phyloP scores from a whole-genome alignment of 139 green algal genomes.

The Chlorella sp. region DNA sequence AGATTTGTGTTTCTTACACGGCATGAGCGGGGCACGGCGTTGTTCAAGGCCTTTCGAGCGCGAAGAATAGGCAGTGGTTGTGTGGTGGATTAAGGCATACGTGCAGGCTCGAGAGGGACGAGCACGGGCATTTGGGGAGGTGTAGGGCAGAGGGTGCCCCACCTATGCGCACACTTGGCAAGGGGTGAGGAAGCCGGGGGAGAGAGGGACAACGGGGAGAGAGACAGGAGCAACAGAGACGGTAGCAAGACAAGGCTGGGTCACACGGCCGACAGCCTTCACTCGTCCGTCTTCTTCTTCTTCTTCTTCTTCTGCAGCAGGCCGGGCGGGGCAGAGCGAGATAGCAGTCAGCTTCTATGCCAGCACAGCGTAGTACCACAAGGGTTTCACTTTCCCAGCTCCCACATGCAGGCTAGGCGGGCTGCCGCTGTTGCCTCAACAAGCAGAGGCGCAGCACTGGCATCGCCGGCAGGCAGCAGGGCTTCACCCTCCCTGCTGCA shows the following conservation, averaged over 20 bases:
- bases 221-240: background rate
- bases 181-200: background rate
- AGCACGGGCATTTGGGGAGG: background rate
- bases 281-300: constrained; percentile 57
- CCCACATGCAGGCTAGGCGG: background rate
- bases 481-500: background rate
- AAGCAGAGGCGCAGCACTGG: background rate
- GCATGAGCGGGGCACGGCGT: background rate
- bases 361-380: background rate
- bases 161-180: background rate
- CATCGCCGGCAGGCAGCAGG: background rate
- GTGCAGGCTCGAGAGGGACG: no score
- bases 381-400: background rate
- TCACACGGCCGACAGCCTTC: background rate
- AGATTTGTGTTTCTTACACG: no score
- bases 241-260: background rate
- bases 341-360: background rate
- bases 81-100: no score
- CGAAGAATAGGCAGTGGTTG: background rate
- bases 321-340: no score
- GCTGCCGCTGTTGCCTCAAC: background rate
- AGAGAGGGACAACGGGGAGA: background rate
- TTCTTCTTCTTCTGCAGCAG: constrained; percentile 56
- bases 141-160: background rate
- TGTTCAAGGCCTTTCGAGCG: background rate